A percentile compares a stretch with the other conserved stretches of the same genome.
These are phyloP conservation scores for Raffaelea arxii DNA, from an alignment of 2,329 filamentous ascomycete genomes.

Conservation along the genomic window DNA sequence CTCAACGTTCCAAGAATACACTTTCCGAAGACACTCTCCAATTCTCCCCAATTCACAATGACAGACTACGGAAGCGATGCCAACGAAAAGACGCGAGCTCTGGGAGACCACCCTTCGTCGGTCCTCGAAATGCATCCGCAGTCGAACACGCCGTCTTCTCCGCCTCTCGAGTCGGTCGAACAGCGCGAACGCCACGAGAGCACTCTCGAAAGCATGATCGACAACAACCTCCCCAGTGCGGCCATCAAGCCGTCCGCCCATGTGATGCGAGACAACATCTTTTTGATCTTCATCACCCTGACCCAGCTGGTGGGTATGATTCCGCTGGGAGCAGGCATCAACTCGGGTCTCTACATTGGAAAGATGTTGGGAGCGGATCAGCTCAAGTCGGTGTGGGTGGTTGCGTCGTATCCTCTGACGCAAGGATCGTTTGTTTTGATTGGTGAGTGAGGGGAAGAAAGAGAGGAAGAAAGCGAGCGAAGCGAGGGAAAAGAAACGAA, in stretches of 20 bases:
- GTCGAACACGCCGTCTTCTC: too few relatives aligned
- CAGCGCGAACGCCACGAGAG: not conserved
- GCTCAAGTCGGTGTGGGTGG: not conserved
- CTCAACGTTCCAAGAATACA: too few relatives aligned
- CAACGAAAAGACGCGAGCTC: too few relatives aligned
- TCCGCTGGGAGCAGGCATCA: not conserved
- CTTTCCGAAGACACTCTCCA: too few relatives aligned
- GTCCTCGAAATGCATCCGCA: too few relatives aligned
- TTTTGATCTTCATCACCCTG: not conserved
- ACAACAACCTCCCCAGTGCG: not conserved
- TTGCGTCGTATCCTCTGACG: conserved; percentile 20
- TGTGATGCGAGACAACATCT: not conserved
- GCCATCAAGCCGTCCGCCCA: not conserved
- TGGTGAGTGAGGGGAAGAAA: not conserved
- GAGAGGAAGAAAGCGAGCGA: too few relatives aligned
- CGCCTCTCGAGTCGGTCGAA: too few relatives aligned
- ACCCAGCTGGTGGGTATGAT: not conserved
- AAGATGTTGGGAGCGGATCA: not conserved
- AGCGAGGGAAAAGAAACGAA: too few relatives aligned
- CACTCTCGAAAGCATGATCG: not conserved
- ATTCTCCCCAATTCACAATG: too few relatives aligned
- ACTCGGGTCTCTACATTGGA: not conserved
- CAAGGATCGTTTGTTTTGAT: conserved; percentile 43
- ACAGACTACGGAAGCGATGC: too few relatives aligned
- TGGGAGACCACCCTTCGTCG: too few relatives aligned